Conservation (phyloP, 73 alveolate species). For the Halteria grandinella region DNA sequence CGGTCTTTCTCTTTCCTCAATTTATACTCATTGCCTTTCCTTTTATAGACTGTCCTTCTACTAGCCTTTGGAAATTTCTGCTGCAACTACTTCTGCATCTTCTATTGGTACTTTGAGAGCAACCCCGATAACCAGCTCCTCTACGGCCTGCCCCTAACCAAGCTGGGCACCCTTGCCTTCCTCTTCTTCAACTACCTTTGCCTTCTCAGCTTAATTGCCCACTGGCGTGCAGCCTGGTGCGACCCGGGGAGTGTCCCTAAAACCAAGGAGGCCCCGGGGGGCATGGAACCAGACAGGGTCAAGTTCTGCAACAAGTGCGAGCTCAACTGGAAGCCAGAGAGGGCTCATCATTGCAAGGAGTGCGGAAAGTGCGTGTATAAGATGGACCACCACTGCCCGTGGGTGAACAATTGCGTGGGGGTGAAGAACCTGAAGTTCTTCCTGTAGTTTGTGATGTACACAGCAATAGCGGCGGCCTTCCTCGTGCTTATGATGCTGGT, state of each 20-base stretch:
- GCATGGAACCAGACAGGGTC: slow-evolving; percentile 28
- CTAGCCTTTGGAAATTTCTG: slow-evolving; percentile 43
- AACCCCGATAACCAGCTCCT: slow-evolving; percentile 31
- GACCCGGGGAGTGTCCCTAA: slow-evolving; percentile 61
- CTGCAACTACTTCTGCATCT: slow-evolving; percentile 42
- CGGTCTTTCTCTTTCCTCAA: too few relatives aligned
- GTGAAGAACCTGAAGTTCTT: slow-evolving; percentile 68
- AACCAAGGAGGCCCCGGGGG: slow-evolving; percentile 37
- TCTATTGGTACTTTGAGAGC: slow-evolving; percentile 60
- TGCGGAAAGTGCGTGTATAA: slow-evolving; percentile 60
- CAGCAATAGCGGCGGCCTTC: slow-evolving; percentile 48
- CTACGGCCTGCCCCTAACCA: slow-evolving; percentile 38
- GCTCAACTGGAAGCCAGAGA: slow-evolving; percentile 63
- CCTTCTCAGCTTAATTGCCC: slow-evolving; percentile 36
- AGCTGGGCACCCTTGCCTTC: slow-evolving; percentile 47
- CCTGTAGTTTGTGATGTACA: slow-evolving; percentile 54
- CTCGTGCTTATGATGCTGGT: slow-evolving; percentile 17
- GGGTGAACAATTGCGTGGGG: slow-evolving; percentile 84
- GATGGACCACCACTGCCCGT: slow-evolving; percentile 83
- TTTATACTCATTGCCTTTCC: too few relatives aligned
- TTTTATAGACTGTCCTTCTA: slow-evolving; percentile 33
- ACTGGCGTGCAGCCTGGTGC: slow-evolving; percentile 48
- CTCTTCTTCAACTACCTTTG: slow-evolving; percentile 52
- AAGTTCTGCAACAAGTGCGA: slow-evolving; percentile 53
- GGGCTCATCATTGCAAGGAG: slow-evolving; percentile 75